Evolutionary conservation across 2,329 filamentous ascomycete genomes (phyloP).

Genomic region (Fusarium sp.): DNA sequence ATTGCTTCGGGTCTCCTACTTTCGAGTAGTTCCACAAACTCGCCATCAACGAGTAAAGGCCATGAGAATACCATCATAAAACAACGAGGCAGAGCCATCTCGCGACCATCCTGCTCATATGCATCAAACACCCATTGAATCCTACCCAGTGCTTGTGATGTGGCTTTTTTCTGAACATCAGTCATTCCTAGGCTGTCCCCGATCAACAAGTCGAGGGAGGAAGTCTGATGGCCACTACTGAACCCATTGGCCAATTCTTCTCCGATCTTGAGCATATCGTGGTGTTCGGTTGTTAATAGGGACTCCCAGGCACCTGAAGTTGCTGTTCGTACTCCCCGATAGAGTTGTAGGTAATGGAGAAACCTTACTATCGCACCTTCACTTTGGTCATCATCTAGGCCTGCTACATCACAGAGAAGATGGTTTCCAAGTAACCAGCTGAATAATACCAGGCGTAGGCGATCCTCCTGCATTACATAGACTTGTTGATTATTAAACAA

Average conservation of each 20-base stretch:
- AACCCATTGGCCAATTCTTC: neutral
- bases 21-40: neutral
- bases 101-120: neutral
- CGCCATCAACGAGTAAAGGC: neutral
- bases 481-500: neutral
- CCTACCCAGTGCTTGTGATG: neutral
- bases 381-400: neutral
- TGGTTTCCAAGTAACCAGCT: slow-evolving; percentile 1
- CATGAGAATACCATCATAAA: slow-evolving; percentile 1
- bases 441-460: neutral
- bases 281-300: neutral
- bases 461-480: neutral
- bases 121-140: neutral
- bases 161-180: neutral
- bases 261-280: neutral
- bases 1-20: neutral
- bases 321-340: neutral
- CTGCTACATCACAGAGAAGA: neutral
- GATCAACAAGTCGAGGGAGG: neutral
- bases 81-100: neutral
- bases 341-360: neutral
- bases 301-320: neutral
- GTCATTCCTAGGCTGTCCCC: neutral
- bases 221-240: neutral
- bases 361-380: neutral